Conservation (phyloP, 352 stramenopile genomes). For the Phytophthora macrochlamydospora region DNA sequence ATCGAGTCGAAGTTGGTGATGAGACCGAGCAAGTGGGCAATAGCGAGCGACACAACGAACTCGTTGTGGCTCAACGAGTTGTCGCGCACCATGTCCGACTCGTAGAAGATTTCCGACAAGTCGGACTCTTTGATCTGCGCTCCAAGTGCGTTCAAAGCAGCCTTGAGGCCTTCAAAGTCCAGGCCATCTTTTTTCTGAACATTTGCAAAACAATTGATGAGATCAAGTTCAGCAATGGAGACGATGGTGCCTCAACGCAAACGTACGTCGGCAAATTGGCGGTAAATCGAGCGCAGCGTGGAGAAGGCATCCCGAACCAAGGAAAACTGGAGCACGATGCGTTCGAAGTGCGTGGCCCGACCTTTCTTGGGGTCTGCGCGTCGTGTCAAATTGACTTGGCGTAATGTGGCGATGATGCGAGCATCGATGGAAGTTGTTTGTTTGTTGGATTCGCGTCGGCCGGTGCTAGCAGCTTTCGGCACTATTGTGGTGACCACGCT, state of each 20-base stretch:
- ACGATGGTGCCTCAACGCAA: not conserved
- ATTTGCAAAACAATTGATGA: conserved; percentile 1
- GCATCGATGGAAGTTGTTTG: conserved; percentile 59
- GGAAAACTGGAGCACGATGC: conserved; percentile 77
- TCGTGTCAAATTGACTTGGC: conserved; percentile 63
- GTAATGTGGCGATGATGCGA: conserved; percentile 71
- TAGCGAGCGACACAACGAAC: conserved; percentile 85
- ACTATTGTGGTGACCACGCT: conserved; percentile 11
- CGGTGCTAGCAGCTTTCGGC: conserved; percentile 14
- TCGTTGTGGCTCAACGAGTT: conserved; percentile 87
- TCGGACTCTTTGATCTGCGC: conserved; percentile 73
- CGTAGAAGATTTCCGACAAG: conserved; percentile 84
- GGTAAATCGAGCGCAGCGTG: conserved; percentile 73
- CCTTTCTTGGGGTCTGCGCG: conserved; percentile 46
- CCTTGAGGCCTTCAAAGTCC: conserved; percentile 71
- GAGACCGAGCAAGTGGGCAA: conserved; percentile 80
- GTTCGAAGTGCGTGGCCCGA: conserved; percentile 72
- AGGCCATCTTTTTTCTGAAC: conserved; percentile 57
- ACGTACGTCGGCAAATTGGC: conserved; percentile 62
- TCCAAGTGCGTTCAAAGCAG: conserved; percentile 56
- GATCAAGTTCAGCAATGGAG: conserved; percentile 4
- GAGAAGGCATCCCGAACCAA: conserved; percentile 68
- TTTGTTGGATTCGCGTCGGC: conserved; percentile 41
- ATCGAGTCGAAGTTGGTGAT: conserved; percentile 78
- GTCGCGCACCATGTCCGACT: conserved; percentile 90